Evolutionary conservation across 2,329 filamentous ascomycete species (phyloP), one percentile per base, ranked within the genome.

Genomic region (Aspergillus calidoustus): DNA sequence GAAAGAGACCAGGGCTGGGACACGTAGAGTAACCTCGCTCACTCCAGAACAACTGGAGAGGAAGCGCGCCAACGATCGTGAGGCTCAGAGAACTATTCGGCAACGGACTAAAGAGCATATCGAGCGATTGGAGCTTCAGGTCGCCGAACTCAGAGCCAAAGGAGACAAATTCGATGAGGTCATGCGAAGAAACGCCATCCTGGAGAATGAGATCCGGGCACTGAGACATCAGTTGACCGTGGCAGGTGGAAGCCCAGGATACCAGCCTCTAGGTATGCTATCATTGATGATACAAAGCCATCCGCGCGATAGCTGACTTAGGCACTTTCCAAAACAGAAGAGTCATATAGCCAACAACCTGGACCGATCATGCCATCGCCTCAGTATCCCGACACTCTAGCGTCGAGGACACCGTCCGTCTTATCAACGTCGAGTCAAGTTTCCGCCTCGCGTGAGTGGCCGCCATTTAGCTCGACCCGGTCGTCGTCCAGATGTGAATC

Each of bases 41-140:
- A 85, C 84, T 17, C 80, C 83, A 34, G 84, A 85, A 61, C 85
- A 87, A 68, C 76, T 87, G 53, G 85, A 87, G 68, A 77, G 85
- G 54, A 87, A 87, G 72, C 79, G 85, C 62, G 85, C 85, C 64
- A 87, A 87, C 71, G 85, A 87, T 71, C 80, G 85, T 64, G 85
- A 87, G 72, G 84, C 85, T 57, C 85, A 87, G 70, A 80, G 84
- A 66, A 84, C 84, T 53, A 87, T 86, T 66, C 82, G 85, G 31
- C 83, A 86, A 69, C 76, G 85, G 63, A 87, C 84, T 47, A 86
- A 85, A 66, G 83, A 86, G 65, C 84, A 86, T 70, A 86, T 86
- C 63, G 84, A 87, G 64, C 77, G 76, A 30, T 79, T 87, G n/a
- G 84, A 87, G 67, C 76, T 79, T 53, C 82, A 83, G 60, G 81